phyloP scores from a whole-genome alignment of 495 filamentous ascomycete genomes.

The Penicillium dipodomyicola region DNA sequence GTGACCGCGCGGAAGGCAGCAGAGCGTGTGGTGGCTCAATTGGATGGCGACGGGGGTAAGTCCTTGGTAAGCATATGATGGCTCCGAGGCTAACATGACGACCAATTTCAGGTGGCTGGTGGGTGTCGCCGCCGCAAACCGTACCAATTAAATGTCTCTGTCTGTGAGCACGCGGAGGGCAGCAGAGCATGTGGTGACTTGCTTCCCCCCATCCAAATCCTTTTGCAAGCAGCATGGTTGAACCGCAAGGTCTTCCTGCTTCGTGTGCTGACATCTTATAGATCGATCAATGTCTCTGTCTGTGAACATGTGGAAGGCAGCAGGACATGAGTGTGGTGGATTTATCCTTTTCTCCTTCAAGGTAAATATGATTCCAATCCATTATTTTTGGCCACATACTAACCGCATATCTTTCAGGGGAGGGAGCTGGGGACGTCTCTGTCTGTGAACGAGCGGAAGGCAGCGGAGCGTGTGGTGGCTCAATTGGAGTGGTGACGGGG shows the following conservation, averaged over 20 bases:
- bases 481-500: no score
- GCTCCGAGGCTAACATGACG: neutral
- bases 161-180: neutral
- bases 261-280: neutral
- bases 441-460: no score
- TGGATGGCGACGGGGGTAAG: neutral
- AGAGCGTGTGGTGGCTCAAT: neutral
- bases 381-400: no score
- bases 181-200: neutral
- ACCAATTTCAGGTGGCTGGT: neutral
- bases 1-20: conserved; percentile 4
- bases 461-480: no score
- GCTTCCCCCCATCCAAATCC: neutral
- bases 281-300: neutral
- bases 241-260: neutral
- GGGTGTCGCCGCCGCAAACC: neutral
- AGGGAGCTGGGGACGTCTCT: no score
- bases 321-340: neutral
- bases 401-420: no score
- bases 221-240: neutral
- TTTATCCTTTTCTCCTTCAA: neutral
- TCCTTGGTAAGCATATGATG: no score
- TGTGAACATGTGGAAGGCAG: neutral
- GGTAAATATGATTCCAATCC: neutral
- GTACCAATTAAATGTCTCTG: neutral